Conservation (phyloP, 148 eudicot species). For the Suaeda aralocaspica region DNA sequence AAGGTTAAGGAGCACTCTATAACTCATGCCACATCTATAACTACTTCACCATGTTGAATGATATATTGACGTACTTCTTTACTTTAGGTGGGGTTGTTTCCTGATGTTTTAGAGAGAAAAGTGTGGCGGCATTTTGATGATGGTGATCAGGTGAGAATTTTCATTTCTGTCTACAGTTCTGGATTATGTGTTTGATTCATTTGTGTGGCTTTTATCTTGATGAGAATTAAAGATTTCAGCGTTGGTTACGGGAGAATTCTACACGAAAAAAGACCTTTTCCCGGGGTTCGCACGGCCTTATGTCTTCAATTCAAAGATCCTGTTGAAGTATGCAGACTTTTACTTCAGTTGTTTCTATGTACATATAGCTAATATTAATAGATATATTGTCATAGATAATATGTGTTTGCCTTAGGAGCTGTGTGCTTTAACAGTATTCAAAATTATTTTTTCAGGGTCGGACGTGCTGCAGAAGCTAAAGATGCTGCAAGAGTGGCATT, state of each 20-base stretch:
- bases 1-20: constrained; percentile 46
- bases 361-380: too few relatives aligned
- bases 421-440: not conserved
- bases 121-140: constrained; percentile 73
- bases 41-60: constrained; percentile 6
- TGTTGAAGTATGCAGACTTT: constrained; percentile 52
- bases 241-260: constrained; percentile 94
- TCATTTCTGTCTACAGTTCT: constrained; percentile 1
- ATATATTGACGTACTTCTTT: constrained; percentile 6
- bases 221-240: constrained; percentile 72
- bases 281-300: constrained; percentile 99
- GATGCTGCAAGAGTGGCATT: constrained; percentile 91
- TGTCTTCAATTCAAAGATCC: constrained; percentile 73
- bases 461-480: constrained; percentile 81
- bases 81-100: constrained; percentile 90
- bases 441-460: constrained; percentile 48
- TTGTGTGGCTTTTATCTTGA: constrained; percentile 4
- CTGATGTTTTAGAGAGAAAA: constrained; percentile 83
- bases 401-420: not conserved
- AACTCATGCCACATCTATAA: not conserved
- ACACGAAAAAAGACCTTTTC: constrained; percentile 75
- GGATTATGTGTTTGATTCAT: not conserved
- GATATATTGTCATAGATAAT: not conserved
- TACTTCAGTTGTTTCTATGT: not conserved
- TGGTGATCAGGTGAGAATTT: constrained; percentile 73